phyloP scores from a whole-genome alignment of 1,284 basidiomycete genomes.

The Heterobasidion annosum region DNA sequence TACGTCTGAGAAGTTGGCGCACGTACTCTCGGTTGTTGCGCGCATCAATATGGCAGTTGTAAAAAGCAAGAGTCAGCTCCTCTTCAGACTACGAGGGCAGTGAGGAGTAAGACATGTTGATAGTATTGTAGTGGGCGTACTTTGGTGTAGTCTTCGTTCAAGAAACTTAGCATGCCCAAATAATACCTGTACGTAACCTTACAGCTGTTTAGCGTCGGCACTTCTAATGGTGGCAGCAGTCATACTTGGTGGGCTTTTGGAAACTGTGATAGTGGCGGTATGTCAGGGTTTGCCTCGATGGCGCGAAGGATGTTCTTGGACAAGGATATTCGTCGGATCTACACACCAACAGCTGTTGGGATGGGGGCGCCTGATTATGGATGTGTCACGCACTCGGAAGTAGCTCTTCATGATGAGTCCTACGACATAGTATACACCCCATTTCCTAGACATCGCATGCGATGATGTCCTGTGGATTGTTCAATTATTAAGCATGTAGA shows the following conservation, averaged over 20 bases:
- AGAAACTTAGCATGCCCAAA: constrained; percentile 86
- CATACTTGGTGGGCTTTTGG: constrained; percentile 82
- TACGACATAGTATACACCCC: constrained; percentile 94
- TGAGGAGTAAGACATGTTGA: background rate
- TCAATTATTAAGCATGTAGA: background rate
- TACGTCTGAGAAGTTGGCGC: background rate
- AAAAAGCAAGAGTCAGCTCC: constrained; percentile 76
- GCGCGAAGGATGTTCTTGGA: constrained; percentile 91
- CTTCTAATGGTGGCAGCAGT: constrained; percentile 7
- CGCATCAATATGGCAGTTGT: constrained; percentile 65
- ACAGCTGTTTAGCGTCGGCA: constrained; percentile 11
- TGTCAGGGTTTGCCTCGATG: constrained; percentile 76
- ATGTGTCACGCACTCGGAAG: constrained; percentile 61
- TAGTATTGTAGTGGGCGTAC: constrained; percentile 23
- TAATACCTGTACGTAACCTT: constrained; percentile 91
- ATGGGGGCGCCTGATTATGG: background rate
- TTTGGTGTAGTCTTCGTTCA: constrained; percentile 87
- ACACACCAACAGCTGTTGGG: constrained; percentile 3
- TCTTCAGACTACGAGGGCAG: constrained; percentile 53
- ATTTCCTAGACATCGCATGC: constrained; percentile 74
- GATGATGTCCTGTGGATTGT: constrained; percentile 43
- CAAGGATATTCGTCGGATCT: constrained; percentile 87
- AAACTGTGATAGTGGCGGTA: constrained; percentile 70
- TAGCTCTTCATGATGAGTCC: constrained; percentile 90
- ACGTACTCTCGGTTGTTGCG: constrained; percentile 76